Base-by-base conservation (phyloP, 768 basidiomycete genomes). In the Serendipita sp. region DNA sequence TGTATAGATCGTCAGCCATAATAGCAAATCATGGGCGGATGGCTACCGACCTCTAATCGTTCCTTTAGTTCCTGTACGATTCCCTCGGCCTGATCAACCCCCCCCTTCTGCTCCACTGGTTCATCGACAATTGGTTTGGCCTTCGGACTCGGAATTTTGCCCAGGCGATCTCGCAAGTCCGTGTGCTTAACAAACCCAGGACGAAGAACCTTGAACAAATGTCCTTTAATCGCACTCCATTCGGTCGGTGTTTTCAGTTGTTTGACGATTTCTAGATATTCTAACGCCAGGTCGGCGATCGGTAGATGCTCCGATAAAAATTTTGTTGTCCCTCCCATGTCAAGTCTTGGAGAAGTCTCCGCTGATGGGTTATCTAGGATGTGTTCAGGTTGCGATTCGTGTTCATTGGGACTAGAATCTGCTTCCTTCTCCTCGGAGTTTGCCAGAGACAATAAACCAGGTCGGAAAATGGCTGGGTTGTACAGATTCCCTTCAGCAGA, bases 401-500 rank as follows among this genome's bases (percentile, higher is more conserved):
- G 23, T 18, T 44, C 44, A 16, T 16, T 7, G 18, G 52, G 64
- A 44, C 44, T 45, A 41, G 13, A 41, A 41, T 5, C 5, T 5
- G 13, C 41, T 5, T 7, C 41, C 2, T 15, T 8, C 30, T 44
- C 46, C 15, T 48, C 28, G 63, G 54, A 15, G 48, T 38, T 15
- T 10, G 36, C 5, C 13, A 41, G 41, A 30, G 16, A 18, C 15
- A 62, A 30, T 30, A 62, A 38, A 2, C 45, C 28, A 30, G 65
- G 65, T 45, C 45, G 34, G 45, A 90, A 97, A 11, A 97, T 71
- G 0, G 91, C 85, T 0, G 90, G 87, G 70, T 99, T 97, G 72
- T 96, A 96, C 0, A 99, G 77, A 67, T 94, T 86, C 0, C 91
- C 94, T 75, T 96, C 96, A 0, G 94, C 96, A 48, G 84, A 86